Evolutionary conservation across 2,329 filamentous ascomycete species (phyloP), one percentile per base, ranked within the genome.

Genomic region (Penicillium sp.): DNA sequence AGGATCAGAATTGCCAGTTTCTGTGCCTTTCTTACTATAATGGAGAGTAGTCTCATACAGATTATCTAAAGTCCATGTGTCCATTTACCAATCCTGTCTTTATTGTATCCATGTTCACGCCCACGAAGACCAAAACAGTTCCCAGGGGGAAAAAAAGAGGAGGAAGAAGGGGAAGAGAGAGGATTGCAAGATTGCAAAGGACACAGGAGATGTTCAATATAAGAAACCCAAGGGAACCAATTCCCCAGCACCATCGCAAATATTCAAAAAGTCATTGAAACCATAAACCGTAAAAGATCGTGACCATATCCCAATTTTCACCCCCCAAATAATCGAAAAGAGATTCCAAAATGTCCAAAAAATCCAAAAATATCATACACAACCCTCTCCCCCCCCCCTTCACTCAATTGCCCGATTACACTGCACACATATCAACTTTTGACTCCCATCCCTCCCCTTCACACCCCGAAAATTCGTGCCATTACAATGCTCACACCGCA

Each of bases 401-500:
- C 55, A 73, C 59, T 55, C 61, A 55, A 75, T 65, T 42, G 73
- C 65, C 25, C 64, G 71, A 52, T 71, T 69, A 57, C 82, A 91
- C 49, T 79, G 81, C 38, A 82, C 82, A 73, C 89, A 91, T n/a
- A 87, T 81, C 65, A 90, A 74, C 61, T 80, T 81, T 70, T 86
- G 84, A 55, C 79, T 81, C 45, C 78, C 80, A 7, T 82, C 82
- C 30, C 79, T 81, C 4, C 82, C 77, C 61, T 83, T 85, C 65
- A 83, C 85, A 1, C 84, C 84, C 65, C 85, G 85, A 66, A 92
- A 92, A 61, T 87, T 85, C 22, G 76, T 82, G 1, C 84, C 82
- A 4, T 83, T 82, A 69, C 89, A 92, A 61, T 81, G 82, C 25
- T 79, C 77, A 68, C 89, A 91, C 26, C 75, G 80, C 65, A 85